Percentiles rank a stretch among this genome's conserved stretches.
phyloP scores from a whole-genome alignment of 495 filamentous ascomycete genomes.

The Jackrogersella multiformis region DNA sequence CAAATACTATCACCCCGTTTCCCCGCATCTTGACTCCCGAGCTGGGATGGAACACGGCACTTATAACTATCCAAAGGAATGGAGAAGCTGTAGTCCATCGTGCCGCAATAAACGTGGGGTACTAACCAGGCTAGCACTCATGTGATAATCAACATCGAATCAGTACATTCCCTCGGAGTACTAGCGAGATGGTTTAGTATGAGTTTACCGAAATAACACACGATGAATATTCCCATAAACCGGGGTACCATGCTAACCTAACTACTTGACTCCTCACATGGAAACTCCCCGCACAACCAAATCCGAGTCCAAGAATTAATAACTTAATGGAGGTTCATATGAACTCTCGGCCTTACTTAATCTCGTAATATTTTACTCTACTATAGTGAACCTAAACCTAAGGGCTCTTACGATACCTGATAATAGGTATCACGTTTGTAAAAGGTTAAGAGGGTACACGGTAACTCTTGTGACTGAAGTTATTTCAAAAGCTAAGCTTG shows the following conservation, averaged over 20 bases:
- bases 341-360: no score
- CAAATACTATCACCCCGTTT: conserved; percentile 1
- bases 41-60: conserved; percentile 14
- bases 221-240: neutral
- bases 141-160: neutral
- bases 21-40: conserved; percentile 21
- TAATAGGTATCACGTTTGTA: no score
- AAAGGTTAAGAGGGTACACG: no score
- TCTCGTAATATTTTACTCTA: no score
- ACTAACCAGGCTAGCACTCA: conserved; percentile 15
- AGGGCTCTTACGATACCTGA: no score
- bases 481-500: no score
- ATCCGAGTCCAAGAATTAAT: no score
- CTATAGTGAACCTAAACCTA: no score
- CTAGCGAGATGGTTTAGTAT: neutral
- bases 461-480: no score
- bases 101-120: conserved; percentile 13
- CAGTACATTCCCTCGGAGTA: conserved; percentile 18
- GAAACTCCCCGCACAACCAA: neutral
- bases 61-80: conserved; percentile 12
- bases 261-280: neutral
- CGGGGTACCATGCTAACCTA: neutral
- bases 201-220: neutral
- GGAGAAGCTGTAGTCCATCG: neutral
- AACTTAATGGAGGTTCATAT: no score